Evolutionary conservation across 495 filamentous ascomycete genomes (phyloP), one percentile per base, ranked within the genome.

Genomic region (Penicillium steckii): DNA sequence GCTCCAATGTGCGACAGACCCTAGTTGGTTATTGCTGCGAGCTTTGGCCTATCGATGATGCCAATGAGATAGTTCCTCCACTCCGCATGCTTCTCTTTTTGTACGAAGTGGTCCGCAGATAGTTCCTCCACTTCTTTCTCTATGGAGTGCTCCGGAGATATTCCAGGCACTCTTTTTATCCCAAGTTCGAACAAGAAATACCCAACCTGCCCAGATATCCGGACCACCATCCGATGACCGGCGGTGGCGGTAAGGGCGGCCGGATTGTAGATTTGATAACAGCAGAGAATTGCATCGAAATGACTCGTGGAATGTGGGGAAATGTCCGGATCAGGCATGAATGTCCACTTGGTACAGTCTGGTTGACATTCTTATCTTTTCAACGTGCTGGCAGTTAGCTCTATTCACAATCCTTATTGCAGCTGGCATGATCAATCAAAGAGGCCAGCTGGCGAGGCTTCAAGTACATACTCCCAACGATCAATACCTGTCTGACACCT

Each of bases 231-330:
- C 46, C 46, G 46, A 41, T 21, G 18, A 25, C 49, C 49, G 41
- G 51, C 51, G 44, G 51, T 46, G 37, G 30, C 46, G 46, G 46
- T 19, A 3, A 17, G 37, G 35, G 45, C 27, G 13, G 37, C 51
- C 51, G 51, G 33, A n/a, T n/a, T n/a, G n/a, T n/a, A 37, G 32
- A 25, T 13, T 18, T 21, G 19, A 23, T 24, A 37, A 38, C 30
- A n/a, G 33, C 18, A 15, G n/a, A 17, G 33, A 37, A 37, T 37
- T 37, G 33, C 13, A 18, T 37, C 32, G 33, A 37, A 37, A 15
- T 17, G 33, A 18, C 33, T 37, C n/a, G 27, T 23, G 46, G 29
- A 8, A 41, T 5, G 29, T 37, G 29, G 30, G 50, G 41, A 46
- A 8, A 37, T 38, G 19, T 19, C 50, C 29, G 33, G 3, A 53